phyloP scores from a whole-genome alignment of 129 eudicot genomes.

The Silybum marianum region DNA sequence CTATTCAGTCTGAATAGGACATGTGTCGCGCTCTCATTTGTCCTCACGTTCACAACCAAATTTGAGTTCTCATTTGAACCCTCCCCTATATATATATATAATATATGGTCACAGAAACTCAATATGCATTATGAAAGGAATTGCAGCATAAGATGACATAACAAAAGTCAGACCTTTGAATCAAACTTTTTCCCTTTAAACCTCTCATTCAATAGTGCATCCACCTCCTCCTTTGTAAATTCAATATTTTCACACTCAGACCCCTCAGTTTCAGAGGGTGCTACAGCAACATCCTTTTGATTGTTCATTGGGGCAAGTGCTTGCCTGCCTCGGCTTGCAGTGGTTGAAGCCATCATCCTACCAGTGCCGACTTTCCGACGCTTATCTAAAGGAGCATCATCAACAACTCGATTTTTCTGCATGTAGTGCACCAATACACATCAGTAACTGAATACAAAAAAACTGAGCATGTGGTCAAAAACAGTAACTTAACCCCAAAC shows the following conservation, averaged over 20 bases:
- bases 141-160: neutral
- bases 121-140: neutral
- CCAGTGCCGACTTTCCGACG: constrained; percentile 38
- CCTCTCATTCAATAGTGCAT: constrained; percentile 50
- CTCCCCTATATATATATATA: no score
- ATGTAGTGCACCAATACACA: neutral
- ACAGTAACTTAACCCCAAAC: neutral
- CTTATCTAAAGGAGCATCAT: constrained; percentile 26
- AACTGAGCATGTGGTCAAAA: neutral
- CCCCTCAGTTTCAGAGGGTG: constrained; percentile 39
- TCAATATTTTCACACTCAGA: constrained; percentile 40
- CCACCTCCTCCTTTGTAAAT: constrained; percentile 61
- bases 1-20: no score
- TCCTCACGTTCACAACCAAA: no score
- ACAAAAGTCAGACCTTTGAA: constrained; percentile 47
- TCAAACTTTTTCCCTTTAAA: constrained; percentile 54
- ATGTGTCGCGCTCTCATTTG: no score
- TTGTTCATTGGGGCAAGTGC: constrained; percentile 31
- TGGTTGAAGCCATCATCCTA: constrained; percentile 46
- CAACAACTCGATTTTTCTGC: constrained; percentile 34
- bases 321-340: constrained; percentile 54
- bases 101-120: neutral
- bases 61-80: no score
- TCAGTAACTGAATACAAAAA: constrained; percentile 6
- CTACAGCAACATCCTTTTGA: constrained; percentile 34